Conservation (phyloP, 139 green algal genomes). For the Volvox reticuliferus region DNA sequence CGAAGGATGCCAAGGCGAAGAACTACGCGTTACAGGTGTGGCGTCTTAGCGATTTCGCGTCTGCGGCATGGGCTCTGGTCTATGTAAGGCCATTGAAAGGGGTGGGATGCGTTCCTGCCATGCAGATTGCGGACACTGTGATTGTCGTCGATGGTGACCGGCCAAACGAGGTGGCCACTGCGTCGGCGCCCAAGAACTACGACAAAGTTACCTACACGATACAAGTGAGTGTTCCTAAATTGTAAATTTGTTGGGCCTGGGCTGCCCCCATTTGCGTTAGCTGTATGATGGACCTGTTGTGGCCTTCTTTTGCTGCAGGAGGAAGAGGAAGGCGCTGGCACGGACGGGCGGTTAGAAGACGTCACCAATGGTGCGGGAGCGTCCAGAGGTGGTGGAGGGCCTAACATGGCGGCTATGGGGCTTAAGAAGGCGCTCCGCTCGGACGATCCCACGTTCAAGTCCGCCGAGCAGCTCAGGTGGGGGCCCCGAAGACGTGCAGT, state of each 20-base stretch:
- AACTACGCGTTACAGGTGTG: slow-evolving; percentile 71
- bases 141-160: slow-evolving; percentile 65
- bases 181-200: slow-evolving; percentile 62
- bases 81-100: no score
- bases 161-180: slow-evolving; percentile 78
- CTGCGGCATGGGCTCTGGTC: no score
- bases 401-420: slow-evolving; percentile 9
- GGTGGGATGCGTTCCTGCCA: not conserved
- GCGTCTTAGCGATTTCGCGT: no score
- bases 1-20: slow-evolving; percentile 40
- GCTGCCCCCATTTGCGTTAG: no score
- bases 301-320: slow-evolving; percentile 30
- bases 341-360: slow-evolving; percentile 59
- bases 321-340: slow-evolving; percentile 56
- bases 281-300: no score
- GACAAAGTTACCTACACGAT: slow-evolving; percentile 73
- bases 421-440: slow-evolving; percentile 77
- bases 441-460: slow-evolving; percentile 85
- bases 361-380: slow-evolving; percentile 60
- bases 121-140: slow-evolving; percentile 92
- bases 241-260: not conserved
- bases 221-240: slow-evolving; percentile 22
- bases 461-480: slow-evolving; percentile 76
- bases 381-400: not conserved
- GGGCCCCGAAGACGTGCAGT: not conserved